Evolutionary conservation across 306 rosid genomes (phyloP).

Genomic region (Vicia sativa): DNA sequence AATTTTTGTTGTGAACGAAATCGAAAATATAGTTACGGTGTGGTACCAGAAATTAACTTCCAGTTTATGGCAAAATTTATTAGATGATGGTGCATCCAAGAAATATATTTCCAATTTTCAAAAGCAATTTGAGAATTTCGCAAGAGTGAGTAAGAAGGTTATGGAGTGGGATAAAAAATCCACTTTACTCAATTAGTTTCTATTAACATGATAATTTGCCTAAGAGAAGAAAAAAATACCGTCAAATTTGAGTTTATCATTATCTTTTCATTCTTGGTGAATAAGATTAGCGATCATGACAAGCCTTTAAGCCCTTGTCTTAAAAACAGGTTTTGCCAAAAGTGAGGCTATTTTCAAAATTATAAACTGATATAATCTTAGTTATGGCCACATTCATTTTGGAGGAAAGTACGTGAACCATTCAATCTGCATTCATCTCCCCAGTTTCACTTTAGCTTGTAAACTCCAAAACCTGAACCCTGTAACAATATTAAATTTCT

Average conservation of each 20-base stretch:
- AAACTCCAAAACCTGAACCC: slow-evolving; percentile 27
- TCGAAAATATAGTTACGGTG: too few relatives aligned
- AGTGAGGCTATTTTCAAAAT: slow-evolving; percentile 1
- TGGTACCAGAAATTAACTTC: too few relatives aligned
- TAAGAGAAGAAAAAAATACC: background rate
- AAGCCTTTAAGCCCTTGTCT: too few relatives aligned
- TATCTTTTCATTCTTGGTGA: too few relatives aligned
- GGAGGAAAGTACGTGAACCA: background rate
- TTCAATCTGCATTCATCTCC: slow-evolving; percentile 22
- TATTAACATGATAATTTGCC: background rate
- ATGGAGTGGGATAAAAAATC: too few relatives aligned
- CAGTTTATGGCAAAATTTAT: too few relatives aligned
- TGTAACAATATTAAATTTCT: background rate
- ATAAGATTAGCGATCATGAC: too few relatives aligned
- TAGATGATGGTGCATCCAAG: too few relatives aligned
- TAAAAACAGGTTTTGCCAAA: background rate
- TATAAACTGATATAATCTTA: background rate
- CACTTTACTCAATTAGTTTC: background rate
- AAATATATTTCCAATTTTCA: too few relatives aligned
- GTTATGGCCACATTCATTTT: slow-evolving; percentile 18
- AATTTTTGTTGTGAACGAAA: too few relatives aligned
- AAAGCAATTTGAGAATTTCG: too few relatives aligned
- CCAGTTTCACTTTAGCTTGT: slow-evolving; percentile 2
- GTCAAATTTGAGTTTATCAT: background rate
- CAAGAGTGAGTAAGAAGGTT: too few relatives aligned